These are phyloP conservation scores for Colletotrichum orbiculare DNA, from an alignment of 2,329 filamentous ascomycete genomes.

Conservation along the genomic window DNA sequence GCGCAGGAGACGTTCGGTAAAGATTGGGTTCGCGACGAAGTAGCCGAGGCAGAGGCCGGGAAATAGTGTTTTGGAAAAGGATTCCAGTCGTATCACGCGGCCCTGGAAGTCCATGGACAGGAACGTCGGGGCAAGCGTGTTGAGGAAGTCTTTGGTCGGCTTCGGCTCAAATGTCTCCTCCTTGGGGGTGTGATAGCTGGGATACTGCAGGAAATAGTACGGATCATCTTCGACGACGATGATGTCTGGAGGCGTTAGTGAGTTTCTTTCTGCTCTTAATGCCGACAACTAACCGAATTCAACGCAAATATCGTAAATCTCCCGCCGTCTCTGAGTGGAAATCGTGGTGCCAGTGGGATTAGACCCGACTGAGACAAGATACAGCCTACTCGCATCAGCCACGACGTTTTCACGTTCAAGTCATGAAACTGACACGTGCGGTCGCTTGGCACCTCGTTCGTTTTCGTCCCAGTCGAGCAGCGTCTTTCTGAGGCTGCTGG, in stretches of 20 bases:
- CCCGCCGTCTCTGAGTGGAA: constrained; percentile 63
- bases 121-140: no score
- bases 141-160: no score
- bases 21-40: no score
- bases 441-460: constrained; percentile 27
- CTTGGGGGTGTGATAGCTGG: constrained; percentile 47
- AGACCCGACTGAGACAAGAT: constrained; percentile 64
- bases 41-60: no score
- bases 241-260: constrained; percentile 32
- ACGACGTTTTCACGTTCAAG: fast-evolving
- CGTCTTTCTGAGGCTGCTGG: constrained; percentile 37
- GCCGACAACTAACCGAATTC: constrained; percentile 61
- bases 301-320: constrained; percentile 61
- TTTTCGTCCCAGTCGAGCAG: constrained; percentile 41
- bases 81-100: no score
- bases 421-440: constrained; percentile 32
- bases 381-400: constrained; percentile 35
- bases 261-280: constrained; percentile 66
- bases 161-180: no score
- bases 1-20: no score
- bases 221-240: constrained; percentile 75
- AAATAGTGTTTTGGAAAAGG: no score
- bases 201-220: constrained; percentile 44
- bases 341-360: constrained; percentile 78
- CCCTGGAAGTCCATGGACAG: no score